Percentiles rank a stretch among this genome's conserved stretches.
Conservation (phyloP, 2,329 filamentous ascomycete genomes). For the Juglanconis oblonga region DNA sequence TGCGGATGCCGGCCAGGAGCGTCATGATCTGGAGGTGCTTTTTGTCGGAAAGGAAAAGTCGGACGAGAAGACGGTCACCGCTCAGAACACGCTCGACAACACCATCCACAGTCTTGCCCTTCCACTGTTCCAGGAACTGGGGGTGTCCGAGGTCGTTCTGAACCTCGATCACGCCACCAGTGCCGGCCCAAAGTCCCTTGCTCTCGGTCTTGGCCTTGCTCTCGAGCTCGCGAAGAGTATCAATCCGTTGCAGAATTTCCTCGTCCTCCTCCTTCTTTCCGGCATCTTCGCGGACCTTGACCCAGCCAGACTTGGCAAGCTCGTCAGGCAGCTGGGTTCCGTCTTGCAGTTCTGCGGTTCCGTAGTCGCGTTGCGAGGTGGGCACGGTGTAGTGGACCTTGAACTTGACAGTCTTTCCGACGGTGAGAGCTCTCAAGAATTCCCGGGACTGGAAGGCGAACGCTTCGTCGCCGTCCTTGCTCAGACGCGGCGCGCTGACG, state of each 20-base stretch:
- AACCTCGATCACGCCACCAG: slow-evolving; percentile 67
- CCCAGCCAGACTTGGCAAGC: slow-evolving; percentile 83
- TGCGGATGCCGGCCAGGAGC: slow-evolving; percentile 82
- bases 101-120: slow-evolving; percentile 79
- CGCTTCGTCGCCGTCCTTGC: slow-evolving; percentile 86
- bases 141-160: slow-evolving; percentile 78
- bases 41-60: slow-evolving; percentile 74
- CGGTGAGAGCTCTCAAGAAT: slow-evolving; percentile 76
- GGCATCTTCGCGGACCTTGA: slow-evolving; percentile 91
- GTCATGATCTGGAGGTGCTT: slow-evolving; percentile 89
- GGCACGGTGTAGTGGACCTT: slow-evolving; percentile 84
- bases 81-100: slow-evolving; percentile 89
- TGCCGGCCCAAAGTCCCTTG: slow-evolving; percentile 77
- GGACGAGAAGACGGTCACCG: slow-evolving; percentile 84
- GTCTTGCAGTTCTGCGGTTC: slow-evolving; percentile 71
- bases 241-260: slow-evolving; percentile 67
- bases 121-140: slow-evolving; percentile 78
- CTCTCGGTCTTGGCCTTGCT: slow-evolving; percentile 71
- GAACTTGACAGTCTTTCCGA: slow-evolving; percentile 87
- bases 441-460: slow-evolving; percentile 95
- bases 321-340: slow-evolving; percentile 78
- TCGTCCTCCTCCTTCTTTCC: slow-evolving; percentile 87
- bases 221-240: slow-evolving; percentile 76
- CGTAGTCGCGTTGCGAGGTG: slow-evolving; percentile 83
- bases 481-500: slow-evolving; percentile 82